A percentile compares a stretch with the other conserved stretches of the same genome.
These are phyloP conservation scores for Massariosphaeria phaeospora DNA, from an alignment of 495 filamentous ascomycete species.

Conservation along the genomic window DNA sequence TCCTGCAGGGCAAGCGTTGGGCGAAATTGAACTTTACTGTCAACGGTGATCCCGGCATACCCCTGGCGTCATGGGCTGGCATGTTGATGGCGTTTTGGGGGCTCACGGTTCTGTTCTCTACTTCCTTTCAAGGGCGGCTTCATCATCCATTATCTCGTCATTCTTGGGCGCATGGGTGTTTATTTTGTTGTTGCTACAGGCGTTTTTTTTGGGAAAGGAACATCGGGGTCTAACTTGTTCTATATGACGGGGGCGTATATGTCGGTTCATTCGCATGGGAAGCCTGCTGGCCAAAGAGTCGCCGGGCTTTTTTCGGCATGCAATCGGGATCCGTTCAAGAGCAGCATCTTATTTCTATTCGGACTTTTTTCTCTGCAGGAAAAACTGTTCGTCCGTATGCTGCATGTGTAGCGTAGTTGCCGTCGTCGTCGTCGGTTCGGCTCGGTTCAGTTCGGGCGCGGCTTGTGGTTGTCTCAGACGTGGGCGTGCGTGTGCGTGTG, in stretches of 20 bases:
- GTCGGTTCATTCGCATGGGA: neutral
- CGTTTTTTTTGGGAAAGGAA: slow-evolving; percentile 3
- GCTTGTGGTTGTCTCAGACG: too few species aligned
- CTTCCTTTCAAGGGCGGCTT: slow-evolving; percentile 15
- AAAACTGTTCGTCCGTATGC: too few species aligned
- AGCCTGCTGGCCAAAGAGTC: neutral
- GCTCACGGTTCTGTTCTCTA: slow-evolving; percentile 11
- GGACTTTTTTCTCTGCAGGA: neutral
- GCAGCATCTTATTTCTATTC: neutral
- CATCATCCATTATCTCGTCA: slow-evolving; percentile 25
- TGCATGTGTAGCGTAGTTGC: neutral
- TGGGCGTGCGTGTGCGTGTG: too few species aligned
- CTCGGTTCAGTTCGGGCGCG: neutral
- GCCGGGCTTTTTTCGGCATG: neutral
- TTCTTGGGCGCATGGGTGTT: slow-evolving; percentile 23
- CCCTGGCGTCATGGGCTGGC: slow-evolving; percentile 6
- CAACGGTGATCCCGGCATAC: slow-evolving; percentile 38
- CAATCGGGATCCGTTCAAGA: neutral
- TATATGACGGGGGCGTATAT: neutral
- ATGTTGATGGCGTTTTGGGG: slow-evolving; percentile 26
- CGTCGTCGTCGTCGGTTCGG: neutral
- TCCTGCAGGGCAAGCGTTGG: slow-evolving; percentile 58
- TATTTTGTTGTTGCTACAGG: slow-evolving; percentile 6
- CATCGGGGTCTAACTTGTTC: neutral
- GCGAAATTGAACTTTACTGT: slow-evolving; percentile 79